Percentiles rank a stretch among this genome's conserved stretches.
phyloP scores from a whole-genome alignment of 1,139 yeast species.

The Pichia sp. region DNA sequence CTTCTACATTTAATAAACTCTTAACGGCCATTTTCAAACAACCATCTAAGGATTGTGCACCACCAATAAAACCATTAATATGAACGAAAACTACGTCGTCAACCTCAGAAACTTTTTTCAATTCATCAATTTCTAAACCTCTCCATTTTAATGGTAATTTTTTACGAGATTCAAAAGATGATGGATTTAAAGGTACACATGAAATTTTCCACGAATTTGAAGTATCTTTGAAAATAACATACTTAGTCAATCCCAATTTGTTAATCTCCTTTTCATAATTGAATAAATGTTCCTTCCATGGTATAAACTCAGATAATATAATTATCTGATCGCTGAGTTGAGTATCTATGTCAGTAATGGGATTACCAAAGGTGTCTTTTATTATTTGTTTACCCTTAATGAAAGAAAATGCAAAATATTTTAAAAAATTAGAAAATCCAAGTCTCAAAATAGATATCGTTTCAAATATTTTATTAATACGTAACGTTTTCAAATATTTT shows the following conservation, averaged over 20 bases:
- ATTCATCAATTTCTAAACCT: constrained; percentile 80
- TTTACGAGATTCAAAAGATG: constrained; percentile 74
- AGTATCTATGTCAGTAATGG: background rate
- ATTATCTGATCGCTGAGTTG: constrained; percentile 34
- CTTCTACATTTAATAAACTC: constrained; percentile 7
- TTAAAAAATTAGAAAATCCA: constrained; percentile 61
- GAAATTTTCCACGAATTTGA: constrained; percentile 77
- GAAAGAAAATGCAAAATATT: constrained; percentile 77
- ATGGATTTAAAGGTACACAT: constrained; percentile 68
- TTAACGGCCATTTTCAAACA: constrained; percentile 63
- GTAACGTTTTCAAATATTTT: constrained; percentile 55
- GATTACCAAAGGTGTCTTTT: background rate
- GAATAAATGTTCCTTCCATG: constrained; percentile 91
- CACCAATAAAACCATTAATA: constrained; percentile 96
- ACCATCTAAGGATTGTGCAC: constrained; percentile 71
- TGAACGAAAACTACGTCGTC: constrained; percentile 85
- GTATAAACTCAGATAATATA: constrained; percentile 67
- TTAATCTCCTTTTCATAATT: constrained; percentile 56
- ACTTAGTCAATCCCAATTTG: constrained; percentile 51
- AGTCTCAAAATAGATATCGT: constrained; percentile 78
- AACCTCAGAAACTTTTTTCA: constrained; percentile 64
- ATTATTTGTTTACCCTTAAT: constrained; percentile 66
- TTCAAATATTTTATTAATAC: constrained; percentile 43
- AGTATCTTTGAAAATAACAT: constrained; percentile 73
- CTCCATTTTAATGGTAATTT: constrained; percentile 86